Conservation (phyloP, 2,329 filamentous ascomycete species). For the Lachnellula arida region DNA sequence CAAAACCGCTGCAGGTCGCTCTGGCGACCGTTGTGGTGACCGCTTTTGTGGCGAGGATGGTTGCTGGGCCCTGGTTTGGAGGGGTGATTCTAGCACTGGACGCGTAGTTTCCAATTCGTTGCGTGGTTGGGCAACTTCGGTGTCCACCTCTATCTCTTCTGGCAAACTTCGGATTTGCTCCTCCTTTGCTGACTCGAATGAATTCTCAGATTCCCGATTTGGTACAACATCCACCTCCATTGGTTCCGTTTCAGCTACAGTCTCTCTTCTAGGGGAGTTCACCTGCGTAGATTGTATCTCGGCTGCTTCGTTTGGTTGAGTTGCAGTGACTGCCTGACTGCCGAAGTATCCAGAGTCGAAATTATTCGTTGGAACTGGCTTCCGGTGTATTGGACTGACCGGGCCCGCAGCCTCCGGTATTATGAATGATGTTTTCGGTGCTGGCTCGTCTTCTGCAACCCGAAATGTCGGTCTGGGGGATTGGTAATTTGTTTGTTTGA, state of each 20-base stretch:
- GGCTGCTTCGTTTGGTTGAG: constrained; percentile 14
- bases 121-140: neutral
- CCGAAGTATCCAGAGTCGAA: constrained; percentile 70
- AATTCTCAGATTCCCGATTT: constrained; percentile 25
- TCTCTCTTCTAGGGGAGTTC: constrained; percentile 9
- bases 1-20: neutral
- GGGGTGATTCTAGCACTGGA: constrained; percentile 18
- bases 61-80: constrained; percentile 14
- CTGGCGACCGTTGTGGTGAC: constrained; percentile 17
- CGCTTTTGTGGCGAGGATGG: constrained; percentile 20
- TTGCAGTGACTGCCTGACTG: constrained; percentile 42
- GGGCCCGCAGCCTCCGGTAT: constrained; percentile 3
- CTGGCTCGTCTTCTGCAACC: constrained; percentile 49
- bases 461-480: constrained; percentile 46
- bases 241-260: neutral
- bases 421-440: constrained; percentile 38
- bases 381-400: constrained; percentile 17
- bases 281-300: constrained; percentile 6
- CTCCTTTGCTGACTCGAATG: constrained; percentile 42
- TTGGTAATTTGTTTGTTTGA: constrained; percentile 34
- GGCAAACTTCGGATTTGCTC: constrained; percentile 35
- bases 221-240: constrained; percentile 14
- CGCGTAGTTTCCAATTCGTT: neutral
- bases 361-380: constrained; percentile 28
- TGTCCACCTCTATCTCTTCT: constrained; percentile 6